Percentiles rank a stretch among this genome's conserved stretches.
Conservation (phyloP, 495 filamentous ascomycete genomes). For the Hapsidospora chrysogenum region DNA sequence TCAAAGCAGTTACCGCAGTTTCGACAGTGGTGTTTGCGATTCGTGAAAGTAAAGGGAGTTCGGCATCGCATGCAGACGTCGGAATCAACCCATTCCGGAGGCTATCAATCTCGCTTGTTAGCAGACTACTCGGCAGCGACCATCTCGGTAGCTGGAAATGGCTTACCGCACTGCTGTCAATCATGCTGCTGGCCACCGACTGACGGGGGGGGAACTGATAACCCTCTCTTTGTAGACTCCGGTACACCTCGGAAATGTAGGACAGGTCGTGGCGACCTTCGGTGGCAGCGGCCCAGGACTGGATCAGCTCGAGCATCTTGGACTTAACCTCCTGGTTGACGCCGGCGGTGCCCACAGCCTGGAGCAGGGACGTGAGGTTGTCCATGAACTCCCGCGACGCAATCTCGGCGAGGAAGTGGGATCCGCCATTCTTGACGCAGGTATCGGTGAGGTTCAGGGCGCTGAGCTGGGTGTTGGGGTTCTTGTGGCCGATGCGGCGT, state of each 20-base stretch:
- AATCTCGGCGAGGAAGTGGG: conserved; percentile 90
- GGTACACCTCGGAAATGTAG: conserved; percentile 81
- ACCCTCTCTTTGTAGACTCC: conserved; percentile 62
- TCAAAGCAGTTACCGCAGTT: conserved; percentile 98
- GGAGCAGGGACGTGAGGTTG: conserved; percentile 78
- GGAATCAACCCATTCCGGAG: conserved; percentile 93
- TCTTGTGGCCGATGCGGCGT: conserved; percentile 83
- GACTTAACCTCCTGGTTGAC: conserved; percentile 71
- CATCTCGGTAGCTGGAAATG: conserved; percentile 1
- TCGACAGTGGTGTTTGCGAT: conserved; percentile 92
- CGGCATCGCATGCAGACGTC: conserved; percentile 98
- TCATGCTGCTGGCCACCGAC: conserved; percentile 83
- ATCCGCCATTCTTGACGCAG: conserved; percentile 94
- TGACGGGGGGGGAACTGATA: conserved; percentile 78
- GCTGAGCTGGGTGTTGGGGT: conserved; percentile 88
- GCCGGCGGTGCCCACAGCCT: conserved; percentile 55
- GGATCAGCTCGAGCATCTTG: conserved; percentile 85
- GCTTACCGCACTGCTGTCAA: conserved; percentile 86
- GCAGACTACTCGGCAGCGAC: too few relatives aligned
- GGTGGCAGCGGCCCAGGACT: conserved; percentile 81
- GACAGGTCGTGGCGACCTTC: conserved; percentile 69
- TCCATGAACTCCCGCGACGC: conserved; percentile 98
- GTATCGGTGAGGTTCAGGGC: conserved; percentile 94
- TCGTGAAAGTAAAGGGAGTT: conserved; percentile 90
- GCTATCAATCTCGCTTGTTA: too few relatives aligned